These are phyloP conservation scores for Picochlorum sp. DNA, from an alignment of 139 green algal species.

Conservation along the genomic window DNA sequence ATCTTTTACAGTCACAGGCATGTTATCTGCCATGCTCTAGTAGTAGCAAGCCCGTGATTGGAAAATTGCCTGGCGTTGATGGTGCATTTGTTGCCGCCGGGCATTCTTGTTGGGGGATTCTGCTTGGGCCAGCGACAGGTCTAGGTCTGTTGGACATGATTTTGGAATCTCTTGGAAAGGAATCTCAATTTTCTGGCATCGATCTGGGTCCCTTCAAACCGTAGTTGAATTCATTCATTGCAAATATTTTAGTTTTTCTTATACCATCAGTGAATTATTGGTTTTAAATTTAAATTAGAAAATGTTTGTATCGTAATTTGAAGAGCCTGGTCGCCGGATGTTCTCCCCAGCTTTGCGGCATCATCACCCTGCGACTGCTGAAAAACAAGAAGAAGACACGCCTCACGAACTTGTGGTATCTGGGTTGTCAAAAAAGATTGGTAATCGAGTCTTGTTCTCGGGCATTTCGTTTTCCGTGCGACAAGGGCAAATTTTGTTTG, in stretches of 20 bases:
- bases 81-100: conserved; percentile 60
- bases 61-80: conserved; percentile 33
- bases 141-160: conserved; percentile 51
- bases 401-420: neutral
- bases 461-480: conserved; percentile 34
- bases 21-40: conserved; percentile 57
- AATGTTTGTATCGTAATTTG: neutral
- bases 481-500: conserved; percentile 42
- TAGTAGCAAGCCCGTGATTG: conserved; percentile 56
- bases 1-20: conserved; percentile 39
- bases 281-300: neutral
- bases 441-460: neutral
- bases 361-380: neutral
- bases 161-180: neutral
- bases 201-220: neutral
- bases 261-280: too few species aligned
- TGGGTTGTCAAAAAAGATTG: conserved; percentile 1
- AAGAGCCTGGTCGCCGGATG: too few species aligned
- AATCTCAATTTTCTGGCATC: neutral
- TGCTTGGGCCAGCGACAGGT: conserved; percentile 68
- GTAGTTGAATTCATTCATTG: neutral
- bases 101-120: conserved; percentile 45
- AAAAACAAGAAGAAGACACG: neutral
- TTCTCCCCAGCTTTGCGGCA: too few species aligned
- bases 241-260: neutral